Evolutionary conservation across 495 filamentous ascomycete species (phyloP).

Genomic region (Penicillium manginii): DNA sequence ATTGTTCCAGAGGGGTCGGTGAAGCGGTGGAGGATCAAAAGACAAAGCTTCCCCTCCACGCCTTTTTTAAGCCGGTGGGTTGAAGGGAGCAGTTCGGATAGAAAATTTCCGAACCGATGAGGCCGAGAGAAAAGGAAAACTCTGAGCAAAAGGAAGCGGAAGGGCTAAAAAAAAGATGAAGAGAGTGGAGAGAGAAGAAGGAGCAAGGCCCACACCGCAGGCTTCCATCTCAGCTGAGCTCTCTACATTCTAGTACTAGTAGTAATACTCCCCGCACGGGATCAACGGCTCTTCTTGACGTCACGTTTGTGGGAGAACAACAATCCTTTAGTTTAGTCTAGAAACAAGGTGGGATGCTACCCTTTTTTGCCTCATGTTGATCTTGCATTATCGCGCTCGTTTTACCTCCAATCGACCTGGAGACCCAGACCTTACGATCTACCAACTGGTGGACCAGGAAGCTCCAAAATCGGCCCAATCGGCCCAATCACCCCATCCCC

Average conservation of each 20-base stretch:
- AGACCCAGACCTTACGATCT: constrained; percentile 5
- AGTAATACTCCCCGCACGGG: background rate
- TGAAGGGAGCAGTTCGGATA: background rate
- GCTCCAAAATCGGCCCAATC: constrained; percentile 21
- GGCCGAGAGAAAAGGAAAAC: background rate
- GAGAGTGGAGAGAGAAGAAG: background rate
- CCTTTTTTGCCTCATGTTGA: background rate
- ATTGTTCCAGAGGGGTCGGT: constrained; percentile 15
- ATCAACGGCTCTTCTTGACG: constrained; percentile 32
- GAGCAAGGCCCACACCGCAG: constrained; percentile 4
- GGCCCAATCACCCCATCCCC: constrained; percentile 25
- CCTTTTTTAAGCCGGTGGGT: background rate
- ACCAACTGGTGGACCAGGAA: constrained; percentile 14
- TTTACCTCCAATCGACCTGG: background rate
- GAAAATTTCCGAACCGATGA: too few relatives aligned
- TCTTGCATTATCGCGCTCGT: background rate
- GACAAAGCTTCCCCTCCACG: constrained; percentile 12
- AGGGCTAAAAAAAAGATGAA: background rate
- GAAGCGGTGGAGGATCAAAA: constrained; percentile 15
- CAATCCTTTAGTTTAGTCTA: too few relatives aligned
- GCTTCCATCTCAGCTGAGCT: constrained; percentile 18
- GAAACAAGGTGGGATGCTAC: background rate
- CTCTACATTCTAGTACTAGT: constrained; percentile 4
- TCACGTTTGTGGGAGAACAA: constrained; percentile 22
- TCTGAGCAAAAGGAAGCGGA: background rate